Evolutionary conservation across 2,329 filamentous ascomycete species (phyloP), one percentile per base, ranked within the genome.

Genomic region (Parafenestella ontariensis): DNA sequence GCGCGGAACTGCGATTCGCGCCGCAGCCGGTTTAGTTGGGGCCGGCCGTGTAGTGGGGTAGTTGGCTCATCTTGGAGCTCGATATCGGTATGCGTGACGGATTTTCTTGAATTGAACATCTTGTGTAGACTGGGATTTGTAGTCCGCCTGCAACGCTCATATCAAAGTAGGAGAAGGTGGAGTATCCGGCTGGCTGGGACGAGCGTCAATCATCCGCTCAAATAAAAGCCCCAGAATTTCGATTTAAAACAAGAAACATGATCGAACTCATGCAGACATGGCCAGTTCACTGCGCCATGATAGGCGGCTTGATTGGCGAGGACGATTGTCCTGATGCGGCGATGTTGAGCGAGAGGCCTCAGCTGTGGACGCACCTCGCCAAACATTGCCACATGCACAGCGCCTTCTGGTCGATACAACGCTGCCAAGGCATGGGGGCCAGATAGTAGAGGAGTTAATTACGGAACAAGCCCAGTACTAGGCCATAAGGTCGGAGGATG

Each of bases 321-420:
- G 44, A 7, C n/a, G 20, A 6, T 23, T 26, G 29, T 46, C 44
- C 44, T 13, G 29, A 46, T 26, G 31, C 31, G 44, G 44, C 44
- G 31, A 46, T 31, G 29, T 46, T 36, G 44, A 46, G 31, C 33
- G 44, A 46, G 44, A 17, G 10, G 29, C 21, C 39, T 46, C 43
- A 36, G 43, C 29, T 46, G 17, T 9, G 15, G 28, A 36, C n/a
- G 29, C 43, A 45, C 17, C 31, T 36, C 28, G 43, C 18, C 43
- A 24, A 46, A 36, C 29, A 20, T 36, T 33, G 15, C 18, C 29
- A 23, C 6, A 20, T 21, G 10, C 7, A 5, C 43, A 21, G 26
- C 26, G 24, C 26, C 28, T 10, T 28, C 10, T 28, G 10, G 26
- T 29, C 26, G 13, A 13, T 6, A 28, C 18, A 43, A 23, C 5